These are phyloP conservation scores for Ehretia macrophylla DNA, from an alignment of 257 asterid genomes.

Conservation along the genomic window DNA sequence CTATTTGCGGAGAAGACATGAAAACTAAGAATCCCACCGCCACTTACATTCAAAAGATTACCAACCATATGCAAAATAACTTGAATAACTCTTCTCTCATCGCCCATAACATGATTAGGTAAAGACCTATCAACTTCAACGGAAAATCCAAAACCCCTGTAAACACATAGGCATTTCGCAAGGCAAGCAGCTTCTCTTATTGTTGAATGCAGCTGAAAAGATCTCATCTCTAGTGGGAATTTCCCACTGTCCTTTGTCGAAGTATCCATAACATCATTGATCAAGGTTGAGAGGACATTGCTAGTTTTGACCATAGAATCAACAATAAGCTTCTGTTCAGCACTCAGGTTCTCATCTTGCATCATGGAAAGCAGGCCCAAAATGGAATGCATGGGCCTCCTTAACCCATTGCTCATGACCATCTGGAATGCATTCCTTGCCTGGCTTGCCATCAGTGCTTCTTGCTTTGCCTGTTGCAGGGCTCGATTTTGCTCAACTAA, in stretches of 20 bases:
- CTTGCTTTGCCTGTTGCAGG: slow-evolving; percentile 69
- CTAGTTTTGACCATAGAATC: slow-evolving; percentile 71
- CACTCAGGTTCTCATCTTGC: slow-evolving; percentile 57
- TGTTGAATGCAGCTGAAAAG: slow-evolving; percentile 62
- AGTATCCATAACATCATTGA: slow-evolving; percentile 72
- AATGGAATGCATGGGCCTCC: slow-evolving; percentile 92
- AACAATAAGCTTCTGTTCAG: slow-evolving; percentile 60
- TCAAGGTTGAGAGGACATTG: slow-evolving; percentile 63
- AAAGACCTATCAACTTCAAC: slow-evolving; percentile 67
- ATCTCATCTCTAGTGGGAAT: slow-evolving; percentile 56
- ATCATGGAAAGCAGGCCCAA: slow-evolving; percentile 67
- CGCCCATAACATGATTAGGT: slow-evolving; percentile 86
- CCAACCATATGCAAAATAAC: slow-evolving; percentile 87
- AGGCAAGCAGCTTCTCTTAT: slow-evolving; percentile 80
- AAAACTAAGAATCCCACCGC: slow-evolving; percentile 53
- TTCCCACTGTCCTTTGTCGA: slow-evolving; percentile 53
- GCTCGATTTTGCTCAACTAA: slow-evolving; percentile 76
- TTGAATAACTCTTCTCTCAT: slow-evolving; percentile 81
- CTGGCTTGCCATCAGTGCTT: slow-evolving; percentile 79
- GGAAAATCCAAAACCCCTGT: slow-evolving; percentile 50
- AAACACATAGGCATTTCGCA: slow-evolving; percentile 70
- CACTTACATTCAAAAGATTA: slow-evolving; percentile 49
- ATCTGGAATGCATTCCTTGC: slow-evolving; percentile 75
- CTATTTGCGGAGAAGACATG: slow-evolving; percentile 46
- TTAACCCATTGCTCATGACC: slow-evolving; percentile 80